Evolutionary conservation across 2,329 filamentous ascomycete species (phyloP), one percentile per base, ranked within the genome.

Genomic region (Pyrenochaeta sp.): DNA sequence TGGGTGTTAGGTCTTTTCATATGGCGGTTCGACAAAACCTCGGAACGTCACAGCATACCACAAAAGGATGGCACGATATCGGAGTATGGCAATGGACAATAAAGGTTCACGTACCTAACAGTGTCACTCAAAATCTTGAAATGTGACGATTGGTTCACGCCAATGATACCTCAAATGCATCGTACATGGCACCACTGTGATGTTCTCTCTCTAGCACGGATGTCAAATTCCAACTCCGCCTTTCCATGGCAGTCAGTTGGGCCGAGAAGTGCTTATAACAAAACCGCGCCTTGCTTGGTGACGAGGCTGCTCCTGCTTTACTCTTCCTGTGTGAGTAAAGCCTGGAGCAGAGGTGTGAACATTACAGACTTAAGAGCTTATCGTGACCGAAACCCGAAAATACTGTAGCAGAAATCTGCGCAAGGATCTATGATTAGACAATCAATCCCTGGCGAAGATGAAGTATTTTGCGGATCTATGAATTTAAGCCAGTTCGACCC

Each of bases 181-280:
- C 37, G 36, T 62, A 52, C 46, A 35, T 45, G 36, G 31, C 51
- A 18, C 21, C 36, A 29, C 37, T 49, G 50, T 44, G 55, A 51
- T 33, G 15, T 50, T 15, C 5, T 20, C n/a, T n/a, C n/a, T 14
- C 32, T 71, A 95, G 93, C 93, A 97, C 91, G 90, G 91, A 97
- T 97, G 93, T 97, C 93, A 97, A 97, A 97, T 97, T 97, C 87
- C 93, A 95, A 94, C 90, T 83, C 86, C 86, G 88, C 87, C 88
- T 77, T 79, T 45, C 79, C 88, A 77, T 97, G 91, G 89, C 91
- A 92, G 87, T 83, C 85, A 87, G 93, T 95, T 93, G 92, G 93
- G 92, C 92, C 91, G 93, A 96, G 92, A 96, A 92, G 92, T 97
- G 92, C 92, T 95, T 86, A 73, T 59, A 73, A 66, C 45, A 49